Percentiles rank a stretch among this genome's conserved stretches.
phyloP scores from a whole-genome alignment of 441 rosid species.

The Pelargonium myrrhifolium region DNA sequence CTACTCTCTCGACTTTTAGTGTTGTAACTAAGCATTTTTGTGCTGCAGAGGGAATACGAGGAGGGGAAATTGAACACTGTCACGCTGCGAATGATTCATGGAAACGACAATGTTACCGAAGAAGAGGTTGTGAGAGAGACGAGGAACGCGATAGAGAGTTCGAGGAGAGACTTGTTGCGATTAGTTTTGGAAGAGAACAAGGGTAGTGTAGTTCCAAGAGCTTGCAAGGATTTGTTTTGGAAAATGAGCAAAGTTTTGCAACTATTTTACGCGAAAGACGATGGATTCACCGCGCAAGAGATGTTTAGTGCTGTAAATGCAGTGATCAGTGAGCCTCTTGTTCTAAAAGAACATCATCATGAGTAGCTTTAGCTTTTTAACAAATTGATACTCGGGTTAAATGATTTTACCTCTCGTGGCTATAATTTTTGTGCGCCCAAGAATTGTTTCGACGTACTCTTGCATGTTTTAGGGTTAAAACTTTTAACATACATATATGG shows the following conservation, averaged over 20 bases:
- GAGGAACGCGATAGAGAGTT: conserved; percentile 21
- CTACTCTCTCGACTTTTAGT: no score
- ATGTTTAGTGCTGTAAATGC: conserved; percentile 40
- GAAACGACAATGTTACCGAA: conserved; percentile 23
- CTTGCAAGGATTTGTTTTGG: conserved; percentile 67
- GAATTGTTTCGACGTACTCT: no score
- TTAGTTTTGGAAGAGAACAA: conserved; percentile 47
- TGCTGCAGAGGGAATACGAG: conserved; percentile 53
- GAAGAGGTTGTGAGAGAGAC: conserved; percentile 34
- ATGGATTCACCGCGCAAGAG: conserved; percentile 61
- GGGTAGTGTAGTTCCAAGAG: conserved; percentile 45
- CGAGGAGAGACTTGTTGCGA: conserved; percentile 43
- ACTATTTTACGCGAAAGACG: conserved; percentile 60
- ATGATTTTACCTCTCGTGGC: no score
- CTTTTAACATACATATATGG: no score
- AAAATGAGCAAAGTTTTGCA: conserved; percentile 66
- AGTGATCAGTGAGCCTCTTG: conserved; percentile 39
- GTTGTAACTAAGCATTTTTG: not conserved
- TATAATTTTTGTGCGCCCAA: no score
- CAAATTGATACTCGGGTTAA: no score
- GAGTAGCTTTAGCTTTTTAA: no score
- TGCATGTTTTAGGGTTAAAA: no score
- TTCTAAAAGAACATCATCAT: no score
- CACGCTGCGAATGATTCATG: conserved; percentile 42
- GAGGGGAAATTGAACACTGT: conserved; percentile 68